Evolutionary conservation across 495 filamentous ascomycete genomes (phyloP).

Genomic region (Sordaria brevicollis): DNA sequence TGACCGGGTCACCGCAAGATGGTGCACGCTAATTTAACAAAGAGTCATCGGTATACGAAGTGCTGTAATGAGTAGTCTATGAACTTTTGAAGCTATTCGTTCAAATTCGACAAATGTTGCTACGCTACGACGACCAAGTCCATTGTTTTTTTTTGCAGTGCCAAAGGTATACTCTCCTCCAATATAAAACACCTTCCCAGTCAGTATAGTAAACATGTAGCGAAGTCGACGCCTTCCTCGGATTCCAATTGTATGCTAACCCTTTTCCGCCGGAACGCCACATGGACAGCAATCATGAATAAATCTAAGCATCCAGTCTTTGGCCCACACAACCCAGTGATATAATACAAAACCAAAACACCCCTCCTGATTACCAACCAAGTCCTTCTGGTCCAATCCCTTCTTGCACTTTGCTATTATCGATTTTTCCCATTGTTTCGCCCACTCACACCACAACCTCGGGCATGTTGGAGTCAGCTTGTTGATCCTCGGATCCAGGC

Average conservation of each 20-base stretch:
- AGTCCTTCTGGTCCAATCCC: not conserved
- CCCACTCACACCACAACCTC: slow-evolving; percentile 18
- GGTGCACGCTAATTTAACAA: not conserved
- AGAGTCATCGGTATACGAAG: not conserved
- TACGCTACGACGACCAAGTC: not conserved
- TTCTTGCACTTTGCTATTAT: not conserved
- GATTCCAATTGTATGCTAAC: slow-evolving; percentile 14
- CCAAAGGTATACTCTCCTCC: not conserved
- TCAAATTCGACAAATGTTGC: not conserved
- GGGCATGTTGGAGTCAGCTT: slow-evolving; percentile 11
- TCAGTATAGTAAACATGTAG: not conserved
- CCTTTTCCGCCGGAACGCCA: slow-evolving; percentile 10
- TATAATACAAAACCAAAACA: slow-evolving; percentile 17
- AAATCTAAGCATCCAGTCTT: not conserved
- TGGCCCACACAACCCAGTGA: slow-evolving; percentile 1
- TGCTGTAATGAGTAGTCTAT: not conserved
- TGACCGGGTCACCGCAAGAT: not conserved
- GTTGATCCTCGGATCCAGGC: slow-evolving; percentile 38
- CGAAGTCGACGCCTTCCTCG: not conserved
- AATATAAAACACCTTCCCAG: not conserved
- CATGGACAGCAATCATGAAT: slow-evolving; percentile 3
- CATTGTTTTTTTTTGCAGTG: not conserved
- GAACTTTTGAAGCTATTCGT: not conserved
- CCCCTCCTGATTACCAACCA: slow-evolving; percentile 1
- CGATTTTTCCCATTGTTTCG: not conserved